Evolutionary conservation across 2,329 filamentous ascomycete genomes (phyloP).

Genomic region (Trichoderma atrobrunneum): DNA sequence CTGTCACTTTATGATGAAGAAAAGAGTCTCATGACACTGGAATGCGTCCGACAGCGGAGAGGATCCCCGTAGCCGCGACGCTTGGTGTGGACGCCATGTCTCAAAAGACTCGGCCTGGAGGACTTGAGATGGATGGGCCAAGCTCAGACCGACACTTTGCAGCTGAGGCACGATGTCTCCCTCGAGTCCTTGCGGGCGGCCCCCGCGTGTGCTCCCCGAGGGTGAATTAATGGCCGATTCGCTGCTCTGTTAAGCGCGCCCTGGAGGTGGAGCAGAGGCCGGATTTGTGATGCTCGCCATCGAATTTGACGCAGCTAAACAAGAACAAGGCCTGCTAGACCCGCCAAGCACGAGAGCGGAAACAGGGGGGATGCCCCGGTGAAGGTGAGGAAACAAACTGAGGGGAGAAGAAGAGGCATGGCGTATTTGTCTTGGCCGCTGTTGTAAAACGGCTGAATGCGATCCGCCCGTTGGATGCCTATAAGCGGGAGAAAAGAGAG

Average conservation of each 20-base stretch:
- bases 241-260: conserved; percentile 4
- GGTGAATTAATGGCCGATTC: neutral
- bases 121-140: neutral
- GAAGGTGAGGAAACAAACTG: neutral
- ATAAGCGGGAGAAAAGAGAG: neutral
- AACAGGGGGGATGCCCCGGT: neutral
- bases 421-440: neutral
- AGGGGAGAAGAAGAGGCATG: neutral
- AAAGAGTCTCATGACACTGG: conserved; percentile 7
- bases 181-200: neutral
- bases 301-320: neutral
- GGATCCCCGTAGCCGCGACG: neutral
- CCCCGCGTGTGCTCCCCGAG: conserved; percentile 12
- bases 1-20: neutral
- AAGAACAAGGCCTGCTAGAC: neutral
- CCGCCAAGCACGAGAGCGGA: neutral
- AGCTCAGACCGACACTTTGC: conserved; percentile 5
- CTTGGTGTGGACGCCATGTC: conserved; percentile 9
- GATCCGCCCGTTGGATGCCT: neutral
- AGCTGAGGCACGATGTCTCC: neutral
- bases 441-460: neutral
- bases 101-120: neutral
- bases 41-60: conserved; percentile 19
- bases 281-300: neutral
- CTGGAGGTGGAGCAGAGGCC: conserved; percentile 5